These are phyloP conservation scores for Volvox carteri DNA, from an alignment of 163 green algal genomes.

Conservation along the genomic window DNA sequence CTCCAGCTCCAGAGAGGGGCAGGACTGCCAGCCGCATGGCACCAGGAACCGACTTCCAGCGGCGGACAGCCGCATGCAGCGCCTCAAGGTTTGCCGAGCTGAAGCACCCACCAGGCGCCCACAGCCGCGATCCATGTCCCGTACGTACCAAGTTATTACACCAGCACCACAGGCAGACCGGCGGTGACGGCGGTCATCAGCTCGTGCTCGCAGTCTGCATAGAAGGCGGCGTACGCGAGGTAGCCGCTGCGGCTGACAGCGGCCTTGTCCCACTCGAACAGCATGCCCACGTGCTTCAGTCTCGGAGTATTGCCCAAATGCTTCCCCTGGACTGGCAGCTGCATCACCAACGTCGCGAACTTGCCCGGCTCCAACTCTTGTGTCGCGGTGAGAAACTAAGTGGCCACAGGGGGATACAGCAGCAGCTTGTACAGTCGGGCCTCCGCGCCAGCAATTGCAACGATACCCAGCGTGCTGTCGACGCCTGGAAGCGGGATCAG, in stretches of 20 bases:
- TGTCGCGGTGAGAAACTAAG: conserved; percentile 57
- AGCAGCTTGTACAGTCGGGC: conserved; percentile 35
- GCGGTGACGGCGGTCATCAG: conserved; percentile 8
- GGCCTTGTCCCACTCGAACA: not conserved
- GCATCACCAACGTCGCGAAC: conserved; percentile 57
- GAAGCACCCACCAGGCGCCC: not conserved
- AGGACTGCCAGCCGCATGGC: not conserved
- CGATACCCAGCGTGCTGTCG: not conserved
- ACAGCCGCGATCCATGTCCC: not conserved
- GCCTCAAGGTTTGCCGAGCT: not conserved
- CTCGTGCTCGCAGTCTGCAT: conserved; percentile 61
- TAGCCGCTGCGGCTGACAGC: not conserved
- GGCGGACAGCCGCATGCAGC: not conserved
- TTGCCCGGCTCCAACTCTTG: conserved; percentile 56
- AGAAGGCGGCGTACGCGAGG: conserved; percentile 57
- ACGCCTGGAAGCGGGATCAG: not conserved
- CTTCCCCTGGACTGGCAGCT: conserved; percentile 51
- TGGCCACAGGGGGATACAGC: conserved; percentile 52
- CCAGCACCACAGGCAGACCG: conserved; percentile 52
- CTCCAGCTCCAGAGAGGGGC: conserved; percentile 22
- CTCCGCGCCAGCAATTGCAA: not conserved
- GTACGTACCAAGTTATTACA: conserved; percentile 56
- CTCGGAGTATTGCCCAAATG: conserved; percentile 29
- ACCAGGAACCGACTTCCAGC: not conserved
- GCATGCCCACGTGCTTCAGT: not conserved